Conservation (phyloP, 495 filamentous ascomycete species). For the Tetracladium setigerum region DNA sequence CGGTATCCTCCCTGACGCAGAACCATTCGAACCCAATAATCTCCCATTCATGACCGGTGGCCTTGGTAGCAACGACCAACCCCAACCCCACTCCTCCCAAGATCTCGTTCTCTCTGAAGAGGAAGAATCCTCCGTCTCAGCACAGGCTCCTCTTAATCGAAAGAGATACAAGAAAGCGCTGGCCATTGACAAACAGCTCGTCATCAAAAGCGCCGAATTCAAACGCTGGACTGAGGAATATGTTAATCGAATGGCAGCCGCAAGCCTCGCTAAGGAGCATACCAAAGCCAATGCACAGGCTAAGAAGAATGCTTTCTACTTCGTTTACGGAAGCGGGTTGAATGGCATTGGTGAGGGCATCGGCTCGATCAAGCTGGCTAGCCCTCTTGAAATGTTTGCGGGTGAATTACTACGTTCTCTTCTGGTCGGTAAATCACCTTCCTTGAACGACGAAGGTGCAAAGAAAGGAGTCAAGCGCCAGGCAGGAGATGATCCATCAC, state of each 20-base stretch:
- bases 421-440: constrained; percentile 27
- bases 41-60: constrained; percentile 10
- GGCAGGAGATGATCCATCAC: constrained; percentile 24
- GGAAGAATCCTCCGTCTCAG: constrained; percentile 20
- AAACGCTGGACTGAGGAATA: constrained; percentile 18
- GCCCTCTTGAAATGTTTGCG: constrained; percentile 46
- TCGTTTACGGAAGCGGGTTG: constrained; percentile 45
- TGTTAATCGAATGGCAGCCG: constrained; percentile 15
- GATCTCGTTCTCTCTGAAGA: constrained; percentile 10
- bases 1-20: constrained; percentile 27
- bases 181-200: constrained; percentile 9
- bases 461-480: constrained; percentile 33
- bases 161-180: constrained; percentile 7
- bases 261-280: constrained; percentile 8
- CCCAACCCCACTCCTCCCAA: constrained; percentile 3
- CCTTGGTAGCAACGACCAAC: constrained; percentile 9
- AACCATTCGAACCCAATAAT: constrained; percentile 24
- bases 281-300: constrained; percentile 32
- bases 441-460: neutral
- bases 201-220: constrained; percentile 14
- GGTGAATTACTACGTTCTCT: constrained; percentile 43
- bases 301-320: constrained; percentile 50
- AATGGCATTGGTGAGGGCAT: constrained; percentile 48
- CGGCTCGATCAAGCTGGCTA: constrained; percentile 27
- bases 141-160: constrained; percentile 11